Conservation (phyloP, 2,329 filamentous ascomycete genomes). For the Coleophoma cylindrospora region DNA sequence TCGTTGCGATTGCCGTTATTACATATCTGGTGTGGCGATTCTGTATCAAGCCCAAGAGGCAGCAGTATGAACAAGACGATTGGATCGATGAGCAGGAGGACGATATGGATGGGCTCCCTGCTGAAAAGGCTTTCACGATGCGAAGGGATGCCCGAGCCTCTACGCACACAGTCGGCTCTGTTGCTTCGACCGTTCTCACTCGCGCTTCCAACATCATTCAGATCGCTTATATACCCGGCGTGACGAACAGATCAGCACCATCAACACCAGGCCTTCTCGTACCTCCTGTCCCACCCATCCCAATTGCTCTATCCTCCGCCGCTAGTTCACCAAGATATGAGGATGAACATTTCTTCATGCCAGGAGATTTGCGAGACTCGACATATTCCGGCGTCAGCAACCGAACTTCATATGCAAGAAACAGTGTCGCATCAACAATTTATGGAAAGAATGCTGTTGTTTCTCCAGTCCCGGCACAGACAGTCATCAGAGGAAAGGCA, state of each 20-base stretch:
- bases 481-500: constrained; percentile 81
- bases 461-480: constrained; percentile 73
- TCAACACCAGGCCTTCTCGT: constrained; percentile 77
- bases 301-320: constrained; percentile 55
- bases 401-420: constrained; percentile 58
- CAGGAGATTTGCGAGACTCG: constrained; percentile 83
- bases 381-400: constrained; percentile 75
- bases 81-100: constrained; percentile 47
- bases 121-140: constrained; percentile 48
- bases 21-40: constrained; percentile 85
- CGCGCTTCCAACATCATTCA: constrained; percentile 98
- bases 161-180: constrained; percentile 80
- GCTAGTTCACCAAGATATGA: constrained; percentile 55
- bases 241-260: constrained; percentile 84
- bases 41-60: constrained; percentile 75
- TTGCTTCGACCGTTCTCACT: constrained; percentile 92
- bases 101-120: constrained; percentile 43
- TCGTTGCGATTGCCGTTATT: constrained; percentile 67
- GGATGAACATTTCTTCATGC: constrained; percentile 91
- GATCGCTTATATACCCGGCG: constrained; percentile 97
- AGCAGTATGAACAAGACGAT: constrained; percentile 55
- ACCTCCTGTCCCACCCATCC: constrained; percentile 91
- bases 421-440: constrained; percentile 85
- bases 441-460: constrained; percentile 89
- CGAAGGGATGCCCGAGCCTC: constrained; percentile 63